Percentiles rank a stretch among this genome's conserved stretches.
Evolutionary conservation across 1,284 basidiomycete species (phyloP).

Genomic region (Microbotryomycetes sp.): DNA sequence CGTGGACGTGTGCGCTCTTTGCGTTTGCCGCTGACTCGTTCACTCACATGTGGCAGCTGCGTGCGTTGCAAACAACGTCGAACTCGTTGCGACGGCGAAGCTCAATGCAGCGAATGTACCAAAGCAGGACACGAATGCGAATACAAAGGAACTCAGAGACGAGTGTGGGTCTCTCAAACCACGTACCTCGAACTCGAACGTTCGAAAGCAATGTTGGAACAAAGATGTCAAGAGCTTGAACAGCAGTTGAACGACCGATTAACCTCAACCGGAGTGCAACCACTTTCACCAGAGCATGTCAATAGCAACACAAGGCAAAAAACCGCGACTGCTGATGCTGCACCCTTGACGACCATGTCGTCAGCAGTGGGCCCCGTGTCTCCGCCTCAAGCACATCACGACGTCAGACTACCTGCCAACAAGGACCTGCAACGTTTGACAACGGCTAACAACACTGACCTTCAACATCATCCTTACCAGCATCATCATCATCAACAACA

Average conservation of each 20-base stretch:
- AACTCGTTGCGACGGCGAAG: not conserved
- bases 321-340: not conserved
- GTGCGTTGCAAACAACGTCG: not conserved
- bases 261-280: too few relatives aligned
- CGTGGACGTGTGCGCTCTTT: not conserved
- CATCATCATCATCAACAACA: not conserved
- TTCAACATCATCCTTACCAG: not conserved
- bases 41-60: not conserved
- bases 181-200: not conserved
- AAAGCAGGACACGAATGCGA: not conserved
- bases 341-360: too few relatives aligned
- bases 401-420: not conserved
- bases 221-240: not conserved
- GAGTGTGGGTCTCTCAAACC: not conserved
- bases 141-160: not conserved
- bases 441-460: not conserved
- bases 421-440: not conserved
- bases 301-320: not conserved
- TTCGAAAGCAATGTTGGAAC: not conserved
- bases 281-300: not conserved
- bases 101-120: not conserved
- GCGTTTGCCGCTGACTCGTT: not conserved
- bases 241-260: not conserved
- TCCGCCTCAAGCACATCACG: not conserved
- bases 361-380: too few relatives aligned